Evolutionary conservation across 306 rosid genomes (phyloP), one percentile per base, ranked within the genome.

Genomic region (Rubus parviflorus): DNA sequence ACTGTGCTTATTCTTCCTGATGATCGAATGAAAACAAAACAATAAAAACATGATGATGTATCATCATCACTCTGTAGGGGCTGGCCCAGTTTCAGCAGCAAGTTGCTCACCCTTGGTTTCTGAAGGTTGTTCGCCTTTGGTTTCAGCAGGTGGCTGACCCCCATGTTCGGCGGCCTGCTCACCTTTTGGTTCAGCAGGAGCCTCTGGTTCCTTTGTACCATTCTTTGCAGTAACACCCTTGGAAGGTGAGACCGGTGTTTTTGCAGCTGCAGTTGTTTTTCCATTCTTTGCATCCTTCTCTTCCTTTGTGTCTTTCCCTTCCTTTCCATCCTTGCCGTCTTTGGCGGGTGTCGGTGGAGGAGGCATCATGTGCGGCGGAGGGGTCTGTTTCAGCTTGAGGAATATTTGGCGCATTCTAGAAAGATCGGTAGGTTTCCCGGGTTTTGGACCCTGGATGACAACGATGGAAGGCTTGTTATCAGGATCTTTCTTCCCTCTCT

Each of bases 371-470:
- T 92, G 97, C 70, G 87, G 74, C 1, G 91, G 99, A 74, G 97
- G 97, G 6, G 81, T 95, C 79, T 88, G 96, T 72, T 92, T 95
- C 74, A 95, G 88, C 88, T 92, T 92, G 68, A 84, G 66, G 62
- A 90, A 85, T 87, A 95, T 81, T 70, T 92, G 97, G 81, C 96
- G 88, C 97, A 92, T 87, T 84, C 98, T 88, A 23, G 96, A 68
- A 73, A 95, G 94, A 78, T 92, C 98, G 16, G 98, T 92, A 15
- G 97, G 96, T 75, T 95, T 89, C 70, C 97, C 97, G 13, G 98
- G 98, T 83, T 95, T 95, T 62, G 98, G 97, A 70, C 98, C 98
- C 35, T 90, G 97, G 87, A 92, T 70, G 15, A 95, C 85, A 48
- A 84, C 41, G 25, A 90, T 64, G 0, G 91, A 83, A 73, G 96